phyloP scores from a whole-genome alignment of 1,139 yeast genomes.

The Saccharomyces hybrid region DNA sequence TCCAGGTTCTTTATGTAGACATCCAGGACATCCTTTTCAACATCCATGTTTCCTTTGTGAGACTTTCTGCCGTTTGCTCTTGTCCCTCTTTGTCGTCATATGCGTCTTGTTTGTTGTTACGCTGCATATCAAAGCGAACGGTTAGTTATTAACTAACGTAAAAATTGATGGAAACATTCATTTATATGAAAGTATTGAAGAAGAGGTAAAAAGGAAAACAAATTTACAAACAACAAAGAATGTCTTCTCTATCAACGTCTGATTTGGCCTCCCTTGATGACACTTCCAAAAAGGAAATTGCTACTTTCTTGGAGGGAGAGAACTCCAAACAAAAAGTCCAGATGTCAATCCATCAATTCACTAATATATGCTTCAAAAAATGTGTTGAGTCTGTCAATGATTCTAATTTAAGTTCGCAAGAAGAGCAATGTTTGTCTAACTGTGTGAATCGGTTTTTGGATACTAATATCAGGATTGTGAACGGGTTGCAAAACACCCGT shows the following conservation, averaged over 20 bases:
- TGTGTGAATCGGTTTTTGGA: conserved; percentile 84
- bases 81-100: background rate
- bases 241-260: conserved; percentile 13
- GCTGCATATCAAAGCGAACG: background rate
- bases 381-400: conserved; percentile 56
- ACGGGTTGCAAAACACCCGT: conserved; percentile 35
- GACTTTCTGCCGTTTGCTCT: conserved; percentile 1
- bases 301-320: conserved; percentile 72
- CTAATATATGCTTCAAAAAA: conserved; percentile 85
- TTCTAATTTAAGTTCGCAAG: conserved; percentile 47
- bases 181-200: background rate
- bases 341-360: conserved; percentile 75
- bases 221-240: background rate
- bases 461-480: conserved; percentile 78
- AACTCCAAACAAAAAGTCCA: conserved; percentile 85
- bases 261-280: conserved; percentile 64
- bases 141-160: background rate
- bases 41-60: background rate
- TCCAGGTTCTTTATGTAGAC: conserved; percentile 19
- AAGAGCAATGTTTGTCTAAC: conserved; percentile 67
- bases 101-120: background rate
- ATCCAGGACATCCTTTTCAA: conserved; percentile 6
- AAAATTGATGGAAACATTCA: background rate
- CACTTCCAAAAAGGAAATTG: conserved; percentile 62
- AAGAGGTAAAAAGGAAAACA: background rate